A percentile compares a stretch with the other conserved stretches of the same genome.
These are phyloP conservation scores for Digitaria exilis DNA, from an alignment of 202 grass and related monocot genomes.

Conservation along the genomic window DNA sequence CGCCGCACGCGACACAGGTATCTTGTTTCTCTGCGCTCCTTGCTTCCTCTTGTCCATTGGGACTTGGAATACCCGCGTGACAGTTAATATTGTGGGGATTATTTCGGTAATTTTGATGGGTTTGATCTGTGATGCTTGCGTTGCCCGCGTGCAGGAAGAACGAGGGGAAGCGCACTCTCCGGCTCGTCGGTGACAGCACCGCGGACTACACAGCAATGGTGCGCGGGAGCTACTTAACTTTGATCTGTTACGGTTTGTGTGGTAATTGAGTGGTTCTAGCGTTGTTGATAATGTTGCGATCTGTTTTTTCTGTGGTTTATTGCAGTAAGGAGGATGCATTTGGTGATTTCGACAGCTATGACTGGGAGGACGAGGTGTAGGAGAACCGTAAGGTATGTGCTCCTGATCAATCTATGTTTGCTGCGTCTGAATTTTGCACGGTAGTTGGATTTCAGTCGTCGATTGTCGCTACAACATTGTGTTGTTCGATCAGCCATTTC, in stretches of 20 bases:
- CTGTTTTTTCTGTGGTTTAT: background rate
- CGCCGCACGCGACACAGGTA: slow-evolving; percentile 12
- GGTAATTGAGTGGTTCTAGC: background rate
- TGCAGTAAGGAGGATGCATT: slow-evolving; percentile 35
- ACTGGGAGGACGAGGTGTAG: slow-evolving; percentile 13
- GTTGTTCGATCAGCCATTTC: background rate
- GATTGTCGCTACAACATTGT: background rate
- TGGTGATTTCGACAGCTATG: slow-evolving; percentile 11
- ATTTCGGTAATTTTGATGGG: background rate
- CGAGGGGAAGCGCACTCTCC: slow-evolving; percentile 28
- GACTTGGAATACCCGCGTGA: background rate
- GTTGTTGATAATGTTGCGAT: background rate
- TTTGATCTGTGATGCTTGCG: slow-evolving; percentile 3
- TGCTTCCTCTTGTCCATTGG: background rate
- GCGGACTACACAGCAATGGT: slow-evolving; percentile 32
- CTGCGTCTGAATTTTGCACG: background rate
- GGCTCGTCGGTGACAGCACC: slow-evolving; percentile 26
- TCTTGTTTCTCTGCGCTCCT: background rate
- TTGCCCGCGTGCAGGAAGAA: slow-evolving; percentile 19
- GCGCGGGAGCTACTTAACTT: background rate
- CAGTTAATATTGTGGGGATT: background rate
- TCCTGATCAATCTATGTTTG: slow-evolving; percentile 12
- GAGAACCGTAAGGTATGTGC: background rate
- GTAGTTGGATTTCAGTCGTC: background rate
- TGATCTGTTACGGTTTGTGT: background rate